Conservation (phyloP, 768 basidiomycete genomes). For the Mycena vitilis region DNA sequence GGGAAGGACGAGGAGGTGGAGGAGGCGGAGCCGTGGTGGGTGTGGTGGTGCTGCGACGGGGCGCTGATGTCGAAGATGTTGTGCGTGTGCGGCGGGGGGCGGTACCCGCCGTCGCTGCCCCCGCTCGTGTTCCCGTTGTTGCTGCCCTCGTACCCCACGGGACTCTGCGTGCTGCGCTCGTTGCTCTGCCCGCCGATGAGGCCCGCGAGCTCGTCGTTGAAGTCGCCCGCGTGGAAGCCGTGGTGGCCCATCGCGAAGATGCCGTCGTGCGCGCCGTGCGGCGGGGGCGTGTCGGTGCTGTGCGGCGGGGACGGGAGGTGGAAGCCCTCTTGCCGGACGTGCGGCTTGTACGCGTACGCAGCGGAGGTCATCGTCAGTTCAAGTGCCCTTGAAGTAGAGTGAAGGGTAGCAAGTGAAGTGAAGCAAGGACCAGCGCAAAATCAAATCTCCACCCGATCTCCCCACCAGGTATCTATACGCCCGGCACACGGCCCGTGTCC, state of each 20-base stretch:
- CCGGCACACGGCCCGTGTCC: background rate
- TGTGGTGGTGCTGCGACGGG: constrained; percentile 44
- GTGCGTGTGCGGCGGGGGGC: constrained; percentile 51
- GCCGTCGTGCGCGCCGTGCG: constrained; percentile 39
- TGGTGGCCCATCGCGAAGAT: constrained; percentile 57
- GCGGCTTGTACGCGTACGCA: constrained; percentile 58
- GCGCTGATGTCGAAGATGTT: constrained; percentile 60
- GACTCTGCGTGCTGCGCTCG: constrained; percentile 40
- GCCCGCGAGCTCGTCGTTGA: constrained; percentile 75
- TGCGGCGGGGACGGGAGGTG: constrained; percentile 65
- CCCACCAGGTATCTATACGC: constrained; percentile 2
- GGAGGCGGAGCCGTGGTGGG: constrained; percentile 43
- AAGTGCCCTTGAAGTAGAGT: background rate
- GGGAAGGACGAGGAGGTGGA: constrained; percentile 45
- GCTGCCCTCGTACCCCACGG: constrained; percentile 6
- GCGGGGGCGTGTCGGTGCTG: constrained; percentile 41
- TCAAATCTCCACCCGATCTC: background rate
- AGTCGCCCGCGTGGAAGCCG: constrained; percentile 48
- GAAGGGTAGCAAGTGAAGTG: too few relatives aligned
- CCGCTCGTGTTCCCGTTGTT: constrained; percentile 26
- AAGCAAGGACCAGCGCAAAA: too few relatives aligned
- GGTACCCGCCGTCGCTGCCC: constrained; percentile 41
- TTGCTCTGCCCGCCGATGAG: constrained; percentile 58
- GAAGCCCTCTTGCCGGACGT: constrained; percentile 81
- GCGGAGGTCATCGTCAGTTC: background rate